Base-by-base conservation (phyloP, 2,329 filamentous ascomycete species). In the Cladosporium halotolerans region DNA sequence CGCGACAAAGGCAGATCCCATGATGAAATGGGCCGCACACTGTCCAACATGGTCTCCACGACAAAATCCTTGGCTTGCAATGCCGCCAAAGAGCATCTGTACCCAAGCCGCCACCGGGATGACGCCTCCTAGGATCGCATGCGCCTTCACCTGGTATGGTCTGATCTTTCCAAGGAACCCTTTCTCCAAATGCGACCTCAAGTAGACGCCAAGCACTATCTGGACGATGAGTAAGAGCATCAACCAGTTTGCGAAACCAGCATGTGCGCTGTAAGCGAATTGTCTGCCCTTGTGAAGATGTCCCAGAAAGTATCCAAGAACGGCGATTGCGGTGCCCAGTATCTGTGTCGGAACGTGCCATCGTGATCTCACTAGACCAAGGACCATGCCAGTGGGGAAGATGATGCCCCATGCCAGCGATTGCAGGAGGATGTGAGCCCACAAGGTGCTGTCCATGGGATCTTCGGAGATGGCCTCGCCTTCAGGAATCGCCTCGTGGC, bases 11-110 rank as follows among this genome's bases (percentile, higher is more conserved):
- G 92, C 91, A 61, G 88, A 86, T 42, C 93, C 93, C 93, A 99
- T 99, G 70, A 97, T 99, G 71, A 97, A 99, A 71, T 99, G 93
- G 1, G 93, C 93, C 40, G 88, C 74, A 71, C 93, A 99, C 71
- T 99, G 93, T 32, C 91, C 92, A 1, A 90, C 70, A 66, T 99
- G 92, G 54, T 97, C 91, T 51, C 79, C 89, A 60, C 89, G 87
- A 70, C 93, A 99, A 76, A 96, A 97, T 18, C 93, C 93, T 53
- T 96, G 77, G 3, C 88, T 79, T 0, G 92, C 92, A 65, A 99
- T 96, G 38, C 90, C 93, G 47, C 93, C 93, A 70, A 99, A 96
- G 6, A 99, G 69, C 84, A 99, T 95, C 75, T 99, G 93, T 5
- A 85, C 79, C 93, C 93, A 99, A 23, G 86, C 82, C 1, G 90